phyloP scores from a whole-genome alignment of 2,329 filamentous ascomycete genomes.

The Aaosphaeria arxii region DNA sequence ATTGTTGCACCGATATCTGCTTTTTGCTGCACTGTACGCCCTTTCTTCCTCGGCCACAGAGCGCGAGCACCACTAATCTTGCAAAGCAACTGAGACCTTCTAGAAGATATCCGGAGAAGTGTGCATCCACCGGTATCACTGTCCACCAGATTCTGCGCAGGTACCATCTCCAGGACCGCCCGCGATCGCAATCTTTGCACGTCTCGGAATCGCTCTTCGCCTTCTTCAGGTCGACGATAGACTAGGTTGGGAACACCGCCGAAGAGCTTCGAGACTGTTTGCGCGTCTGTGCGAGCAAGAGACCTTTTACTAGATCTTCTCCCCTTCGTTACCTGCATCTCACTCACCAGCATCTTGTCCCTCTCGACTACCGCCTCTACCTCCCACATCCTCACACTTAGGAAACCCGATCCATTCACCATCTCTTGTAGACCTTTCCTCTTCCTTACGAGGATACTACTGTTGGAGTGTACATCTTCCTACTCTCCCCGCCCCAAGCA shows the following conservation, averaged over 20 bases:
- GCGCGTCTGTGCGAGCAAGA: conserved; percentile 24
- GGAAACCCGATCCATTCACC: conserved; percentile 25
- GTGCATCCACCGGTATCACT: conserved; percentile 45
- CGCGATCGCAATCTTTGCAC: conserved; percentile 21
- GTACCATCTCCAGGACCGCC: conserved; percentile 32
- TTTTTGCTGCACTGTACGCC: conserved; percentile 39
- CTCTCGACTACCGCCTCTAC: conserved; percentile 22
- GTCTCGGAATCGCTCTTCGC: conserved; percentile 23
- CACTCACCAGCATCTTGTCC: conserved; percentile 30
- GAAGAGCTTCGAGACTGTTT: conserved; percentile 23
- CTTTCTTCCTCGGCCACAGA: conserved; percentile 34
- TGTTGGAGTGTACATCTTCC: conserved; percentile 44
- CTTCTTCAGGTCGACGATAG: conserved; percentile 23
- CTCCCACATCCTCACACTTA: conserved; percentile 23
- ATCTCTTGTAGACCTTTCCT: conserved; percentile 51
- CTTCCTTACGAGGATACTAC: conserved; percentile 47
- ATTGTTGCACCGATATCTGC: conserved; percentile 35
- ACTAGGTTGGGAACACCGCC: conserved; percentile 28
- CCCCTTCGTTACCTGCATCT: conserved; percentile 28
- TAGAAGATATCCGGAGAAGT: conserved; percentile 42
- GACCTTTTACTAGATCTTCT: conserved; percentile 29
- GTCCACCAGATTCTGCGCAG: conserved; percentile 32
- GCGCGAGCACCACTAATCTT: conserved; percentile 37
- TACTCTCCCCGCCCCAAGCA: conserved; percentile 30
- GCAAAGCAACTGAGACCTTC: conserved; percentile 40